These are phyloP conservation scores for Cercospora beticola DNA, from an alignment of 2,329 filamentous ascomycete genomes.

Conservation along the genomic window DNA sequence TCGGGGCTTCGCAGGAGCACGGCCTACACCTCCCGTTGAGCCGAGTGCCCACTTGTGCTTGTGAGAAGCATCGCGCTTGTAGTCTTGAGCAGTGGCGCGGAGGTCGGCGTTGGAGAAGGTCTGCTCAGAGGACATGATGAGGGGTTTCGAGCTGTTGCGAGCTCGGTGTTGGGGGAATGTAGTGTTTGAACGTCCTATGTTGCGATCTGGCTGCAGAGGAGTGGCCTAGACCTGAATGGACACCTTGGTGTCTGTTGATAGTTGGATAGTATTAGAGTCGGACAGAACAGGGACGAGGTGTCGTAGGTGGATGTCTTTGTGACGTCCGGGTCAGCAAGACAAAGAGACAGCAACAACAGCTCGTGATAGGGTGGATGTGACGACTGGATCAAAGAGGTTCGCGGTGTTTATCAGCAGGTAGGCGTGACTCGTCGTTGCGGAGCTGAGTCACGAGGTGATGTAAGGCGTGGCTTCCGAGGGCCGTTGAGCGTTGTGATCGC, in stretches of 20 bases:
- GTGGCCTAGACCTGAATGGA: constrained; percentile 19
- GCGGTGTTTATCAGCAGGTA: constrained; percentile 18
- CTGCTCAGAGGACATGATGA: constrained; percentile 48
- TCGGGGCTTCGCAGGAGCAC: constrained; percentile 35
- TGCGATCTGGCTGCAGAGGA: constrained; percentile 6
- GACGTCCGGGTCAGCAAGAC: constrained; percentile 1
- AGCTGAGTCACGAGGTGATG: constrained; percentile 17
- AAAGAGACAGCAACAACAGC: constrained; percentile 1
- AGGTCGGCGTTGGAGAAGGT: constrained; percentile 53
- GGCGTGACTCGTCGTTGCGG: constrained; percentile 16
- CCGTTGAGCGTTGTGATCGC: neutral
- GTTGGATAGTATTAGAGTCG: constrained; percentile 7
- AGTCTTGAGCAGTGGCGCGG: constrained; percentile 55
- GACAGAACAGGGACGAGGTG: neutral
- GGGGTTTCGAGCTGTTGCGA: constrained; percentile 1
- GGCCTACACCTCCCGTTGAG: constrained; percentile 32
- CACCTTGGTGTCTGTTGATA: constrained; percentile 25
- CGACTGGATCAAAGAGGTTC: constrained; percentile 20
- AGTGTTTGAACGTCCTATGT: constrained; percentile 14
- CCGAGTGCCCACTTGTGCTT: constrained; percentile 55
- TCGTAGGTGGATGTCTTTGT: constrained; percentile 16
- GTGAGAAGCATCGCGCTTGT: constrained; percentile 51
- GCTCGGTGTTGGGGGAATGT: constrained; percentile 4
- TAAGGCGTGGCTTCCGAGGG: constrained; percentile 11
- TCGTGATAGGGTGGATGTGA: constrained; percentile 18